Evolutionary conservation across 1,284 basidiomycete species (phyloP), one percentile per base, ranked within the genome.

Genomic region (Ustilago xerochloae): DNA sequence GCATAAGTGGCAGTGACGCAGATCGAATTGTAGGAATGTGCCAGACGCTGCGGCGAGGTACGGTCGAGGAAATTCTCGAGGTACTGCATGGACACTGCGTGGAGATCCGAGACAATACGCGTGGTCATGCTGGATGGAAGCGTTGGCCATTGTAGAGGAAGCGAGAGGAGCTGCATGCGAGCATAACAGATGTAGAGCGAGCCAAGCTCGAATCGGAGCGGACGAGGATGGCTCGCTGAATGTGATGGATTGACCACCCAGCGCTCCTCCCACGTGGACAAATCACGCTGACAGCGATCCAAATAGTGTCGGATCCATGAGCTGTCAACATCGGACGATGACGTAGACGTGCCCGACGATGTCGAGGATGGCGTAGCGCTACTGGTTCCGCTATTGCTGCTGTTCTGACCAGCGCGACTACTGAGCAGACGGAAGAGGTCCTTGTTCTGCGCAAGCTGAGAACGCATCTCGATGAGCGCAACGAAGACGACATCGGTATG

Each of bases 141-240:
- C 16, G 60, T 57, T 1, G 65, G 55, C 54, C 60, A 61, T 32
- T 68, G 65, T 1, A 73, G 48, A 2, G 66, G 64, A 3, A 73
- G 45, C 5, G 64, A 66, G 20, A 73, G 58, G n/a, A 73, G 57
- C 41, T 73, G 70, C 61, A 73, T 67, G n/a, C 60, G 56, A n/a
- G 65, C 65, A 38, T 73, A 67, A 62, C 63, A 64, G 35, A 73
- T 67, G 45, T 73, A 73, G 12, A 73, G 62, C 20, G 70, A 63
- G 15, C 64, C 70, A 2, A 73, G 62, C 38, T 68, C 65, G n/a
- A 73, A 46, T 5, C 67, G 67, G 0, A 70, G 53, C 4, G 67
- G 67, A 32, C 67, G 64, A 41, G 64, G 64, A 29, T 63, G 57
- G 16, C 30, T 59, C 7, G 55, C 46, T 3, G 70, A 59, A 1